phyloP scores from a whole-genome alignment of 345 rosid genomes.

The Psidium friedrichsthalianum region DNA sequence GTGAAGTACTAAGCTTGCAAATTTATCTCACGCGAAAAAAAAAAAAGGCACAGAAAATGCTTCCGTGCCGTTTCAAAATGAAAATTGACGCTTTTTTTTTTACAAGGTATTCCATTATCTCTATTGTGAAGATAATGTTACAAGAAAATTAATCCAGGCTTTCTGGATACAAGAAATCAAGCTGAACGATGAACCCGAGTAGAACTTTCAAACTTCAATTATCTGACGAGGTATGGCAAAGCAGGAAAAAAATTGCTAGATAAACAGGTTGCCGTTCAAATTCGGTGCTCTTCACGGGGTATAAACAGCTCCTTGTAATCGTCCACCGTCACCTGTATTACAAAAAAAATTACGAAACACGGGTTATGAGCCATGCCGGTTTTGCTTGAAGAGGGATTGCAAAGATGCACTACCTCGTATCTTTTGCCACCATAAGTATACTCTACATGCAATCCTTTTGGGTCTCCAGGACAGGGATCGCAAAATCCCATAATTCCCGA shows the following conservation, averaged over 20 bases:
- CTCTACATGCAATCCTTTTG: constrained; percentile 60
- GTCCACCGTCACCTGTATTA: constrained; percentile 43
- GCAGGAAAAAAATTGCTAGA: constrained; percentile 1
- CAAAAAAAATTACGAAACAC: not conserved
- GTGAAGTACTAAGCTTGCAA: not conserved
- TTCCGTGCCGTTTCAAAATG: not conserved
- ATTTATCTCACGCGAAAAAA: not conserved
- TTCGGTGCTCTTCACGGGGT: constrained; percentile 49
- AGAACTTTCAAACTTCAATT: constrained; percentile 5
- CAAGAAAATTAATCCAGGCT: not conserved
- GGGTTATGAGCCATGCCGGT: not conserved
- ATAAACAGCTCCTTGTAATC: constrained; percentile 62
- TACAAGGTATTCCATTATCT: not conserved
- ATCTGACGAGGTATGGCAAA: constrained; percentile 13
- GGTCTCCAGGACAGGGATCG: constrained; percentile 86
- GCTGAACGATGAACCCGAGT: not conserved
- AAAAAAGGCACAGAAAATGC: not conserved
- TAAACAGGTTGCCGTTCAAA: not conserved
- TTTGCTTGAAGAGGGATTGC: not conserved
- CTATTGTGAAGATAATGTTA: not conserved
- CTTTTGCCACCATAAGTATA: constrained; percentile 44
- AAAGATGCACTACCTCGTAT: constrained; percentile 27
- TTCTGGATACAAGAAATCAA: not conserved
- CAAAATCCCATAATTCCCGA: constrained; percentile 97
- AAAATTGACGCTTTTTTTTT: not conserved